These are phyloP conservation scores for Fagus crenata DNA, from an alignment of 306 rosid species.

Conservation along the genomic window DNA sequence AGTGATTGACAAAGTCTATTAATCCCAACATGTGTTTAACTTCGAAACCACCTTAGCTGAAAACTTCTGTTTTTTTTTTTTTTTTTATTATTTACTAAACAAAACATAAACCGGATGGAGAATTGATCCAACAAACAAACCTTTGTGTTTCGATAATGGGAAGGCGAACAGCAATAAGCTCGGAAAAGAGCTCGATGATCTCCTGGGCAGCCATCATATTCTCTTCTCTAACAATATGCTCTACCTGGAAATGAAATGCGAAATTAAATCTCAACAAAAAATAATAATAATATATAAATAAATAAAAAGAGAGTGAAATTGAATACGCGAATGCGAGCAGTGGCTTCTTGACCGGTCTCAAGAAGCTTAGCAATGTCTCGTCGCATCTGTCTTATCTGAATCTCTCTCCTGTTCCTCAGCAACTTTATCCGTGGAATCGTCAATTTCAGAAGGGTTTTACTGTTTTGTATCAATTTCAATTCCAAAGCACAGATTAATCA, in stretches of 20 bases:
- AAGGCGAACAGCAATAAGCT: constrained; percentile 83
- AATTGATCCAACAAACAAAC: constrained; percentile 26
- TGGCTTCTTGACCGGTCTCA: constrained; percentile 98
- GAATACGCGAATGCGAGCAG: constrained; percentile 87
- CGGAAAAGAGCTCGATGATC: constrained; percentile 78
- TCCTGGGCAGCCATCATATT: constrained; percentile 99
- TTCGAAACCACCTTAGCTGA: not conserved
- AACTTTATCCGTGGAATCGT: constrained; percentile 91
- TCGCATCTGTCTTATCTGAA: constrained; percentile 88
- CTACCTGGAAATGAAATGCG: constrained; percentile 56
- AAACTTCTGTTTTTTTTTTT: not conserved
- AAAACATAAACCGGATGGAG: not conserved
- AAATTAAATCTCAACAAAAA: constrained; percentile 9
- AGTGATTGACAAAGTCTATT: not conserved
- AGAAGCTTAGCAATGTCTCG: constrained; percentile 95
- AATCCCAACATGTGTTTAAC: not conserved
- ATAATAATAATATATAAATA: not conserved
- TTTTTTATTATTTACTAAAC: not conserved
- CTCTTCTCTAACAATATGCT: constrained; percentile 94
- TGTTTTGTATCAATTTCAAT: constrained; percentile 24
- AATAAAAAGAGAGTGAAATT: not conserved
- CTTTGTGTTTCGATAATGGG: constrained; percentile 89
- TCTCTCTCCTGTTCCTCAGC: constrained; percentile 84
- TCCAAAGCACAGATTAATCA: not conserved
- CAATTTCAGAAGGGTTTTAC: constrained; percentile 89